Conservation (phyloP, 2,329 filamentous ascomycete species). For the Didymella lethalis region DNA sequence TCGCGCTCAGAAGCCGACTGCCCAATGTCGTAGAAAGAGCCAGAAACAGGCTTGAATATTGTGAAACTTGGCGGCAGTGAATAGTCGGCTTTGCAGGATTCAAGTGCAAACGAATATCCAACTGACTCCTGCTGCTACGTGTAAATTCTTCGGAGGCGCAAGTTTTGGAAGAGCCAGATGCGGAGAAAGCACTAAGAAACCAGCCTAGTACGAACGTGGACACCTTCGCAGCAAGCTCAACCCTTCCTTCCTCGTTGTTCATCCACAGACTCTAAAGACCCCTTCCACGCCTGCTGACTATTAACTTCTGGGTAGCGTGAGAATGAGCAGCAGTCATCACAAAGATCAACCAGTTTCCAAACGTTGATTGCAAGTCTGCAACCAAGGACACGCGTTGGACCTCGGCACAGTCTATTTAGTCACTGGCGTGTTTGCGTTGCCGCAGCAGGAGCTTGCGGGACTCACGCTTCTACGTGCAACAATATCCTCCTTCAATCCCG, state of each 20-base stretch:
- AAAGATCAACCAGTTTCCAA: not conserved
- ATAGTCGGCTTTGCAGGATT: too few species aligned
- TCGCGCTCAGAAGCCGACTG: too few species aligned
- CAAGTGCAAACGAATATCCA: too few species aligned
- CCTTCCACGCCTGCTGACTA: not conserved
- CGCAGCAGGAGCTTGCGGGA: not conserved
- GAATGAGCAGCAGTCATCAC: not conserved
- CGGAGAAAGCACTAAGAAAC: too few species aligned
- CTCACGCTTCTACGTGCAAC: not conserved
- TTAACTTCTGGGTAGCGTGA: not conserved
- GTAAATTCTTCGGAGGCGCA: too few species aligned
- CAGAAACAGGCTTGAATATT: too few species aligned
- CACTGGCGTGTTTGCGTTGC: not conserved
- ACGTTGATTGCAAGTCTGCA: not conserved
- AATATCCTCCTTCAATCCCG: not conserved
- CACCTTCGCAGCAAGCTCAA: not conserved
- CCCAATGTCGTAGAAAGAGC: too few species aligned
- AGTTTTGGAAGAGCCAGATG: too few species aligned
- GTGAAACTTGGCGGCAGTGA: too few species aligned
- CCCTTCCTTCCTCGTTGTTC: not conserved
- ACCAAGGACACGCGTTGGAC: not conserved
- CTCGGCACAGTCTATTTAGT: not conserved
- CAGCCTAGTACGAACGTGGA: too few species aligned
- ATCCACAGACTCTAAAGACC: too few species aligned
- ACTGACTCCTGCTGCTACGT: too few species aligned